A percentile compares a stretch with the other conserved stretches of the same genome.
Conservation (phyloP, 2,329 filamentous ascomycete genomes). For the Cucurbitaria berberidis region DNA sequence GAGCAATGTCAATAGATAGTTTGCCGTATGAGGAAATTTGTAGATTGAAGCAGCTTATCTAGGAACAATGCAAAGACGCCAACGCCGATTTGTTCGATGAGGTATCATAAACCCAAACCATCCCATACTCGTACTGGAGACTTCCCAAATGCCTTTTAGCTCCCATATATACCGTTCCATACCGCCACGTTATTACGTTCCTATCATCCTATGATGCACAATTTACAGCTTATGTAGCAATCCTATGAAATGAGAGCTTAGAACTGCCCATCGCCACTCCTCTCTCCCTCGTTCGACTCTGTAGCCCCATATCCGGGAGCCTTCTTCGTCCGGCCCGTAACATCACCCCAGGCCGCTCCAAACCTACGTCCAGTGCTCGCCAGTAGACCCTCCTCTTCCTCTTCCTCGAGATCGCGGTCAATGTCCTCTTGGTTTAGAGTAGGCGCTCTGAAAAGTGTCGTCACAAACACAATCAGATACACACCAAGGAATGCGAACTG, state of each 20-base stretch:
- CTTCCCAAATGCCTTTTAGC: neutral
- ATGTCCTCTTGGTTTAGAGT: slow-evolving; percentile 76
- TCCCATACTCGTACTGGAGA: neutral
- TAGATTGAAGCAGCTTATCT: neutral
- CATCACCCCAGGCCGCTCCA: slow-evolving; percentile 86
- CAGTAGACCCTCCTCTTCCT: slow-evolving; percentile 91
- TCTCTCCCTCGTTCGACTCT: slow-evolving; percentile 28
- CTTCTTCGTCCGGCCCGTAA: slow-evolving; percentile 65
- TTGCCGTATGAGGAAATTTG: no score
- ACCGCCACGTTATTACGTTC: neutral
- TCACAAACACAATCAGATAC: slow-evolving; percentile 81
- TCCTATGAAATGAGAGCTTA: neutral
- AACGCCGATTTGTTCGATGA: neutral
- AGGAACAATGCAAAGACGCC: neutral
- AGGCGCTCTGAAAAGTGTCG: slow-evolving; percentile 80
- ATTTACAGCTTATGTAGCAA: neutral
- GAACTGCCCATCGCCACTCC: slow-evolving; percentile 14
- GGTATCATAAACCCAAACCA: neutral
- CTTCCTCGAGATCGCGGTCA: slow-evolving; percentile 87
- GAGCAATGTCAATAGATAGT: no score
- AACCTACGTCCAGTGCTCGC: slow-evolving; percentile 83
- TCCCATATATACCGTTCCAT: neutral
- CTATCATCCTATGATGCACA: neutral
- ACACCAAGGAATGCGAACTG: slow-evolving; percentile 89
- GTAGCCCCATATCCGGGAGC: slow-evolving; percentile 37